Percentiles rank a stretch among this genome's conserved stretches.
These are phyloP conservation scores for Coemansia sp. DNA, from an alignment of 192 early-diverging fungal genomes.

Conservation along the genomic window DNA sequence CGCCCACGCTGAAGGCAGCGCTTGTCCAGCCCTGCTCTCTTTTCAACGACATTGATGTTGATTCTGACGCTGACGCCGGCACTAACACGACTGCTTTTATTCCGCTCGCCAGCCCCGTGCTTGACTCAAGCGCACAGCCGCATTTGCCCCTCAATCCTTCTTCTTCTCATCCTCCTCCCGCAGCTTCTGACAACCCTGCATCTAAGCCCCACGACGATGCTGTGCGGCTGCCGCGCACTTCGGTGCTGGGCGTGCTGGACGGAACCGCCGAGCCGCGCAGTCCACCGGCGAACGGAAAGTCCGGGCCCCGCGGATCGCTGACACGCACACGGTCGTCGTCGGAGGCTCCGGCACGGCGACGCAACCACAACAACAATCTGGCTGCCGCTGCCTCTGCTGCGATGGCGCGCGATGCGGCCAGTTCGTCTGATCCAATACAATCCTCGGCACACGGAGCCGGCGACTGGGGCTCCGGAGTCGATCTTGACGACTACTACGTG, in stretches of 20 bases:
- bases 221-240: constrained; percentile 19
- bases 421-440: not conserved
- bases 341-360: constrained; percentile 32
- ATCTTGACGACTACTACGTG: constrained; percentile 49
- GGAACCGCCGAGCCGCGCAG: constrained; percentile 46
- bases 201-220: constrained; percentile 1
- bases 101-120: constrained; percentile 12
- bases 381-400: constrained; percentile 6
- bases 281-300: not conserved
- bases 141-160: not conserved
- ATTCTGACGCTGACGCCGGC: not conserved
- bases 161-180: no score
- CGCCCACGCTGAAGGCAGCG: not conserved
- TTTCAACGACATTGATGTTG: no score
- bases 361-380: not conserved
- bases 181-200: not conserved
- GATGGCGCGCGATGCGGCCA: not conserved
- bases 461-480: constrained; percentile 34
- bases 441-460: constrained; percentile 11
- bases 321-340: constrained; percentile 49
- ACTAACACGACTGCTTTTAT: constrained; percentile 12
- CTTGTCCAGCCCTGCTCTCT: not conserved
- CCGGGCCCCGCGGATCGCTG: constrained; percentile 20
- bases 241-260: constrained; percentile 45
- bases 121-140: not conserved